Conservation (phyloP, 1,139 yeast species). For the Yamadazyma sp. region DNA sequence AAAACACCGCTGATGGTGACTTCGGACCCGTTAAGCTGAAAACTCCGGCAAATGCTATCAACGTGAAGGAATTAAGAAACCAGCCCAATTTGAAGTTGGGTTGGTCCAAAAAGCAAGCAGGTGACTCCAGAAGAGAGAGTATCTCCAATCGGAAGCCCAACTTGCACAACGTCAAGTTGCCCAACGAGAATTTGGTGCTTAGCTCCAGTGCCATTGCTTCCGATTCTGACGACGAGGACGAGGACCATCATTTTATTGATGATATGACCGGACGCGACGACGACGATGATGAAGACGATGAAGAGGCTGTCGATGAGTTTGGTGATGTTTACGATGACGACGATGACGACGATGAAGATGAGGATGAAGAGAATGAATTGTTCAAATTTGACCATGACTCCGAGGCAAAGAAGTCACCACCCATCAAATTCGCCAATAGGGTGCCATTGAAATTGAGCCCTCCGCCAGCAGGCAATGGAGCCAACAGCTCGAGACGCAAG, state of each 20-base stretch:
- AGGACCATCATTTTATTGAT: constrained; percentile 19
- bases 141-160: constrained; percentile 51
- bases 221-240: constrained; percentile 47
- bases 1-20: no score
- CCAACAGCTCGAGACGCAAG: constrained; percentile 22
- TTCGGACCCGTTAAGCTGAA: neutral
- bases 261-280: constrained; percentile 16
- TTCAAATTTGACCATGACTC: constrained; percentile 50
- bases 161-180: constrained; percentile 47
- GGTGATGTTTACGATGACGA: constrained; percentile 15
- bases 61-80: constrained; percentile 37
- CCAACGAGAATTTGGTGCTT: constrained; percentile 26
- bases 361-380: constrained; percentile 29
- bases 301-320: constrained; percentile 19
- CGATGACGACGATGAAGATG: constrained; percentile 23
- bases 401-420: constrained; percentile 30
- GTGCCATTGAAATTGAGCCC: constrained; percentile 46
- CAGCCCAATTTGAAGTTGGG: constrained; percentile 44
- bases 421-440: constrained; percentile 44
- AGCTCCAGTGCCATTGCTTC: constrained; percentile 34
- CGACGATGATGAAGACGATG: constrained; percentile 14
- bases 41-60: constrained; percentile 27
- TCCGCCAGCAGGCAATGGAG: constrained; percentile 22
- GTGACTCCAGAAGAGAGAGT: constrained; percentile 47
- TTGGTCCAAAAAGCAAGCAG: constrained; percentile 41